Percentiles rank a stretch among this genome's conserved stretches.
phyloP scores from a whole-genome alignment of 2,329 filamentous ascomycete genomes.

The Stagonosporopsis rhizophila region DNA sequence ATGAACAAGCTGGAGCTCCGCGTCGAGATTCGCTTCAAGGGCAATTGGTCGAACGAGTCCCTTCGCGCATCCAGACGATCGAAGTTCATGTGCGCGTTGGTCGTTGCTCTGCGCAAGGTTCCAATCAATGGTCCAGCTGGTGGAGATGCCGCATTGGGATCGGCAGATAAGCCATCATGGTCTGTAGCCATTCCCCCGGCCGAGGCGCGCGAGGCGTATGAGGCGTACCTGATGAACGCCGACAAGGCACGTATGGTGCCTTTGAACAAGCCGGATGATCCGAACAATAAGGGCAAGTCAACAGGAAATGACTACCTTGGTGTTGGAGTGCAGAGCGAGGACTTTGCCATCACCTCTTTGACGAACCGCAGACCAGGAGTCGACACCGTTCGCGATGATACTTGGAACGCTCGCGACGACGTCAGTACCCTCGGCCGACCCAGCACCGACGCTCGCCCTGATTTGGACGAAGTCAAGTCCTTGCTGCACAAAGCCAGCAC shows the following conservation, averaged over 20 bases:
- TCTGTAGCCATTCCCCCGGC: constrained; percentile 76
- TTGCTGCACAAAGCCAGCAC: constrained; percentile 55
- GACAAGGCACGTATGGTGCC: constrained; percentile 73
- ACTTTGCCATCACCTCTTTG: constrained; percentile 53
- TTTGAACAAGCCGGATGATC: constrained; percentile 38
- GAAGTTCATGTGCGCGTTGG: constrained; percentile 96
- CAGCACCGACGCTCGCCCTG: constrained; percentile 52
- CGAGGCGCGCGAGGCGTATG: constrained; percentile 69
- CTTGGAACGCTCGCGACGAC: constrained; percentile 53
- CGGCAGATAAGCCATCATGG: constrained; percentile 76
- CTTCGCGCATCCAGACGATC: constrained; percentile 82
- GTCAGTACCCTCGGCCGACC: constrained; percentile 48
- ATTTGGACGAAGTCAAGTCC: constrained; percentile 56
- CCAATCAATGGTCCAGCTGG: constrained; percentile 85
- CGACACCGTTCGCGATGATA: constrained; percentile 55
- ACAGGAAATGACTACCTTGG: constrained; percentile 46
- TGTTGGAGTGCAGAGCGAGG: constrained; percentile 38
- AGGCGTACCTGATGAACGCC: constrained; percentile 57
- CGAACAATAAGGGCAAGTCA: constrained; percentile 39
- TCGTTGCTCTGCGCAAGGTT: constrained; percentile 82
- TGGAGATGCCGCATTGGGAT: constrained; percentile 67
- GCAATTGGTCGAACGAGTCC: constrained; percentile 70
- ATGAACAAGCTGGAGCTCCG: constrained; percentile 87
- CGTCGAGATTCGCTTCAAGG: constrained; percentile 86
- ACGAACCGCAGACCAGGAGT: constrained; percentile 53